Percentiles rank a stretch among this genome's conserved stretches.
phyloP scores from a whole-genome alignment of 306 rosid genomes.

The Lathyrus oleraceus region DNA sequence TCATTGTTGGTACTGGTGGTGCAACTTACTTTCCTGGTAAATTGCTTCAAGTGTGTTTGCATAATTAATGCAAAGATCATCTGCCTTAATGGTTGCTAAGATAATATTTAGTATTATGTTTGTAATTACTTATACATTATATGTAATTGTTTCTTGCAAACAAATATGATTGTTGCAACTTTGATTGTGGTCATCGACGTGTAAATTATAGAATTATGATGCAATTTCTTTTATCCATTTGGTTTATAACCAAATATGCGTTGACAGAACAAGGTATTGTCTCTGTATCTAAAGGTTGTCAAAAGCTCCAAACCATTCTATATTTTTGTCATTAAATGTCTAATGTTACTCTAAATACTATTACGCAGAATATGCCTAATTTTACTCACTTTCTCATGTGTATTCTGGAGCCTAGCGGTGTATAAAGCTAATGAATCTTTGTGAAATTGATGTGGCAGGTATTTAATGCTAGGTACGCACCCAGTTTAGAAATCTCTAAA shows the following conservation, averaged over 20 bases:
- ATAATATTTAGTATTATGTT: too few species aligned
- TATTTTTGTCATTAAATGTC: constrained; percentile 96
- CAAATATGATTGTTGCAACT: too few species aligned
- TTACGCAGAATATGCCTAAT: constrained; percentile 78
- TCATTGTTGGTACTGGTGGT: too few species aligned
- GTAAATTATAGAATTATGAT: too few species aligned
- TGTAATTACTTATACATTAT: too few species aligned
- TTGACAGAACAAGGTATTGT: constrained; percentile 86
- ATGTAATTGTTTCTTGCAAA: too few species aligned
- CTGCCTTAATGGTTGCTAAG: too few species aligned
- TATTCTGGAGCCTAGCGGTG: constrained; percentile 55
- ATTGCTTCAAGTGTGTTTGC: too few species aligned
- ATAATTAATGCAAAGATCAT: too few species aligned
- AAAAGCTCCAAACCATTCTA: constrained; percentile 82
- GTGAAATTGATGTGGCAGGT: constrained; percentile 11
- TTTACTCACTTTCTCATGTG: constrained; percentile 86
- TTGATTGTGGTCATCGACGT: too few species aligned
- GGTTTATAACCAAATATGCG: constrained; percentile 66
- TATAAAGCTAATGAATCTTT: neutral
- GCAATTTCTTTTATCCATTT: constrained; percentile 68
- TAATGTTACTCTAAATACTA: constrained; percentile 72
- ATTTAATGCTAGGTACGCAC: constrained; percentile 51
- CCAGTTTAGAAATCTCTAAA: constrained; percentile 40
- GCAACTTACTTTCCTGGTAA: too few species aligned
- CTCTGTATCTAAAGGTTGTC: constrained; percentile 85